Percentiles rank a stretch among this genome's conserved stretches.
Evolutionary conservation across 768 basidiomycete species (phyloP).

Genomic region (Podaxis pistillaris): DNA sequence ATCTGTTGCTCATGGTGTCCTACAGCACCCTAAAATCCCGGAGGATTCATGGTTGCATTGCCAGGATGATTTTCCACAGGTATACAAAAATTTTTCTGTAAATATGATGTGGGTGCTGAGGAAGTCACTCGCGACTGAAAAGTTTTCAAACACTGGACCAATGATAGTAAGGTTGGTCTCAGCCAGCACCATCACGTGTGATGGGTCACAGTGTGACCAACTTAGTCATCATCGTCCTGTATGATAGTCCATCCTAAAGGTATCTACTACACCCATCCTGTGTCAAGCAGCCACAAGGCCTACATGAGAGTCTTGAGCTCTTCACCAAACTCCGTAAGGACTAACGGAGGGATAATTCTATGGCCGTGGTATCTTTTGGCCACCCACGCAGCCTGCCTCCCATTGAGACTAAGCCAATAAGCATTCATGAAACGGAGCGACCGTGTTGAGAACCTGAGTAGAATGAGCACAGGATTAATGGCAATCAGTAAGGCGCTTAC

Average conservation of each 20-base stretch:
- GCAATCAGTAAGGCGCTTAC: too few relatives aligned
- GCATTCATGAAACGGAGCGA: conserved; percentile 7
- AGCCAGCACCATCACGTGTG: background rate
- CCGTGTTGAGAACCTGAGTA: conserved; percentile 2
- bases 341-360: background rate
- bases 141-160: too few relatives aligned
- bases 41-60: too few relatives aligned
- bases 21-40: too few relatives aligned
- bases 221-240: background rate
- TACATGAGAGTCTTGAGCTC: background rate
- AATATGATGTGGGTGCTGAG: too few relatives aligned
- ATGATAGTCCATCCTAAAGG: background rate
- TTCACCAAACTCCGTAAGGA: background rate
- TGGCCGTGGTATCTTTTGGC: conserved; percentile 15
- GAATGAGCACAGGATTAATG: background rate
- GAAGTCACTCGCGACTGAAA: too few relatives aligned
- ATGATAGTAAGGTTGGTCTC: background rate
- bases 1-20: too few relatives aligned
- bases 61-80: too few relatives aligned
- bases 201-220: background rate
- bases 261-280: background rate
- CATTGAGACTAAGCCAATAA: conserved; percentile 1
- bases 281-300: background rate
- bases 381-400: conserved; percentile 13
- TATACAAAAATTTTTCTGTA: too few relatives aligned